Percentiles rank a stretch among this genome's conserved stretches.
phyloP scores from a whole-genome alignment of 345 rosid genomes.

The Nephelium lappaceum region DNA sequence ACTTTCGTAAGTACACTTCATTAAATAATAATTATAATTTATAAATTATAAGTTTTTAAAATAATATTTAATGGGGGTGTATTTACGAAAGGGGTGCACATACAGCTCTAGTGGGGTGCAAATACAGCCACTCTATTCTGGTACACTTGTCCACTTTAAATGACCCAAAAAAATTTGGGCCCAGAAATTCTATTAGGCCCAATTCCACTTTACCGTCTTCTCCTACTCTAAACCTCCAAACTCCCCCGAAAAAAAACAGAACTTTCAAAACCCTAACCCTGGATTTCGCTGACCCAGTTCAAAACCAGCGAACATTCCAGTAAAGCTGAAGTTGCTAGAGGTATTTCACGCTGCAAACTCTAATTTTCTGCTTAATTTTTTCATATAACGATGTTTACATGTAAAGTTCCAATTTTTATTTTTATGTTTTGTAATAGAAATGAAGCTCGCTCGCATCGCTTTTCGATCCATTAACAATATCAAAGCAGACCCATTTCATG shows the following conservation, averaged over 20 bases:
- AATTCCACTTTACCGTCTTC: not conserved
- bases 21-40: too few relatives aligned
- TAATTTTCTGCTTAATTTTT: not conserved
- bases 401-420: not conserved
- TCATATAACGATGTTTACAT: not conserved
- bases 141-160: too few relatives aligned
- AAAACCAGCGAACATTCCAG: not conserved
- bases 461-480: constrained; percentile 30
- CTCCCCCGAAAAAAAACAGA: not conserved
- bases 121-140: too few relatives aligned
- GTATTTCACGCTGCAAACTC: not conserved
- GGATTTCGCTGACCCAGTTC: not conserved
- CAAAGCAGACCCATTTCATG: constrained; percentile 22
- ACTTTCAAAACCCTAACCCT: constrained; percentile 11
- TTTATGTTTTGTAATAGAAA: constrained; percentile 7
- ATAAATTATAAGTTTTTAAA: too few relatives aligned
- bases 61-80: too few relatives aligned
- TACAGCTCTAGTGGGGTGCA: too few relatives aligned
- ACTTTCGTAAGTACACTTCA: too few relatives aligned
- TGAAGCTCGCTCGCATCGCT: constrained; percentile 39
- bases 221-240: not conserved
- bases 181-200: not conserved
- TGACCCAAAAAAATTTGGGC: not conserved
- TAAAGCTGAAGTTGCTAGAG: not conserved
- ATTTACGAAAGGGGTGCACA: too few relatives aligned